Evolutionary conservation across 2,329 filamentous ascomycete species (phyloP), one percentile per base, ranked within the genome.

Genomic region (Nigrospora oryzae): DNA sequence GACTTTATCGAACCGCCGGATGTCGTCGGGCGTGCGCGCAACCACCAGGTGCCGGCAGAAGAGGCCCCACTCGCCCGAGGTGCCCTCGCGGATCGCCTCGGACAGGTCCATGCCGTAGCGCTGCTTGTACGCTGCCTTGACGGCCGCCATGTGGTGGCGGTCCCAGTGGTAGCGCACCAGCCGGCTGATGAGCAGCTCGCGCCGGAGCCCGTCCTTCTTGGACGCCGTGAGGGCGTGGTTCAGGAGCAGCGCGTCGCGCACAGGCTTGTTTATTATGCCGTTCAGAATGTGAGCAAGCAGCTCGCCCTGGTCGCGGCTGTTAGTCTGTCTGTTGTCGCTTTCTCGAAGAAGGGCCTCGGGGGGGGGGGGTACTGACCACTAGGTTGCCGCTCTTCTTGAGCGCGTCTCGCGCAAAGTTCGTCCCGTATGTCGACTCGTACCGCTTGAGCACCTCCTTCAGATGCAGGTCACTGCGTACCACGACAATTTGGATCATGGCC

Each of bases 161-260:
- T 97, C 90, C 93, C 93, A 97, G 66, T 97, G 93, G 63, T 91
- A 81, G 31, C 93, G 77, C 37, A 96, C 87, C 2, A 97, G 75
- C 2, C 93, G 77, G 3, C 85, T 90, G 51, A 95, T 94, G 42
- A 98, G 79, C 40, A 96, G 70, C 62, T 96, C 91, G 38, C 86
- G 84, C 30, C 91, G 81, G 51, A 90, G 73, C 43, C 77, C 66
- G 58, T 91, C 86, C 51, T 78, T 79, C 51, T 75, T 78, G 4
- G 84, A 83, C 38, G 84, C 78, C 16, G 82, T 84, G 52, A 97
- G 81, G 2, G 93, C 91, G 68, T 97, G 93, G 64, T 95, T 83
- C 2, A 98, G 73, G 3, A 97, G 81, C 34, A 96, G 76, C 3
- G 91, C 89, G 63, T 97, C 93, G 45, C 93, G 87, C 50, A 95